phyloP scores from a whole-genome alignment of 768 basidiomycete genomes.

The Collybia sp. region DNA sequence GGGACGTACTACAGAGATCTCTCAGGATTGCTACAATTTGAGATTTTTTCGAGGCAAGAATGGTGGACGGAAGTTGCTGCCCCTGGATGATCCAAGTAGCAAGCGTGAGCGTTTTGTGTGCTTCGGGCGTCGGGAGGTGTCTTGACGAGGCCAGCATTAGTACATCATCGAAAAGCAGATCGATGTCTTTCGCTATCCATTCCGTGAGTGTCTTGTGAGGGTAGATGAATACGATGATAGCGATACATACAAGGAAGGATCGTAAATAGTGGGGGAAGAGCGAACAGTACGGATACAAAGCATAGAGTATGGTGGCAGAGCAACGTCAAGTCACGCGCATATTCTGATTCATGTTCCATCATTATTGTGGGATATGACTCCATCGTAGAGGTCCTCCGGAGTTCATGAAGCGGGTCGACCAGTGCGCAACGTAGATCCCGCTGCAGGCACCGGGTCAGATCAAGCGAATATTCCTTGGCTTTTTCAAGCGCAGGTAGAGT shows the following conservation, averaged over 20 bases:
- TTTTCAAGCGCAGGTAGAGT: constrained; percentile 17
- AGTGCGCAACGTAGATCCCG: constrained; percentile 48
- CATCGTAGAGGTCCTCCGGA: constrained; percentile 6
- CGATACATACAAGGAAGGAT: constrained; percentile 44
- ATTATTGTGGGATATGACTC: constrained; percentile 9
- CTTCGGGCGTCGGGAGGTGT: constrained; percentile 30
- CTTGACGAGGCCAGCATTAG: constrained; percentile 34
- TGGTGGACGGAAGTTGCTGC: constrained; percentile 39
- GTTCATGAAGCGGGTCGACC: constrained; percentile 22
- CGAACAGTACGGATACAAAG: constrained; percentile 45
- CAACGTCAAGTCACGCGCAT: constrained; percentile 32
- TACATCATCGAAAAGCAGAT: constrained; percentile 37
- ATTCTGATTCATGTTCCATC: constrained; percentile 32
- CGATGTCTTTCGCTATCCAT: constrained; percentile 36
- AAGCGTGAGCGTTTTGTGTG: constrained; percentile 40
- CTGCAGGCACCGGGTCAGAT: constrained; percentile 36
- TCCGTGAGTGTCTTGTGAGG: constrained; percentile 3
- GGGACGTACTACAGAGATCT: constrained; percentile 24
- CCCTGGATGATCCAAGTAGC: constrained; percentile 45
- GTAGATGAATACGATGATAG: neutral
- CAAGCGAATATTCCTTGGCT: constrained; percentile 25
- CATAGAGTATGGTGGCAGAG: constrained; percentile 54
- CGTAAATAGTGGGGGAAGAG: constrained; percentile 36
- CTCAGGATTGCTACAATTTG: constrained; percentile 30
- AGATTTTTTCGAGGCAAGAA: constrained; percentile 26